Percentiles rank a stretch among this genome's conserved stretches.
phyloP scores from a whole-genome alignment of 2,329 filamentous ascomycete genomes.

The Diaporthe capsici region DNA sequence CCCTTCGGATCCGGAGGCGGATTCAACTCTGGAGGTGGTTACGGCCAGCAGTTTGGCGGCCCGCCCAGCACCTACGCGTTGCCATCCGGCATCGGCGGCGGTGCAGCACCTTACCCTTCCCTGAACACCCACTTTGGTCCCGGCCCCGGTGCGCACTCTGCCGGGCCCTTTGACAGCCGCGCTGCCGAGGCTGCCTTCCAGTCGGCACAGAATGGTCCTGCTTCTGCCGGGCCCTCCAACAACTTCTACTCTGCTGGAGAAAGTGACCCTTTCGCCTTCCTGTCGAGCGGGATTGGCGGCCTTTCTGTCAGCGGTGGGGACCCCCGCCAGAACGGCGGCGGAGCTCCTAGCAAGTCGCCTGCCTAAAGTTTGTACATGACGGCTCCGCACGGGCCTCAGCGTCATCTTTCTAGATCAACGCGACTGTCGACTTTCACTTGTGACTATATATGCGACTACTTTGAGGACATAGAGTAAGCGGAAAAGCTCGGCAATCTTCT shows the following conservation, averaged over 20 bases:
- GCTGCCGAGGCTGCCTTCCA: slow-evolving; percentile 96
- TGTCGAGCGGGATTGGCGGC: slow-evolving; percentile 79
- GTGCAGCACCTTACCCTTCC: slow-evolving; percentile 83
- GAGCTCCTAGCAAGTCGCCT: slow-evolving; percentile 72
- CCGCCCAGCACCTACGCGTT: slow-evolving; percentile 91
- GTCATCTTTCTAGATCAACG: slow-evolving; percentile 34
- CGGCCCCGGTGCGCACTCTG: slow-evolving; percentile 83
- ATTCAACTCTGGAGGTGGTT: slow-evolving; percentile 76
- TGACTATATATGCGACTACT: slow-evolving; percentile 42
- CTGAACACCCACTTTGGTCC: slow-evolving; percentile 87
- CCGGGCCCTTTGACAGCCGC: slow-evolving; percentile 91
- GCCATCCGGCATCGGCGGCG: slow-evolving; percentile 86
- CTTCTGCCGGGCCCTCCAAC: slow-evolving; percentile 82
- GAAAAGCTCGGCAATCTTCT: slow-evolving; percentile 37
- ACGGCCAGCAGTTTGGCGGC: slow-evolving; percentile 86
- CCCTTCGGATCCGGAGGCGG: slow-evolving; percentile 78
- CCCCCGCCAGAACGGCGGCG: slow-evolving; percentile 73
- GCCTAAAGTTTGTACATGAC: slow-evolving; percentile 58
- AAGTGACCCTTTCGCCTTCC: slow-evolving; percentile 84
- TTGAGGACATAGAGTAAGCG: slow-evolving; percentile 40
- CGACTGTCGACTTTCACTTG: slow-evolving; percentile 37
- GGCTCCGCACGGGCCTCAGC: slow-evolving; percentile 29
- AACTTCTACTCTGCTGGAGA: slow-evolving; percentile 77
- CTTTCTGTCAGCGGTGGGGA: slow-evolving; percentile 79
- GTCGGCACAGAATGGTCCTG: slow-evolving; percentile 85